Evolutionary conservation across 352 stramenopile genomes (phyloP).

Genomic region (Pseudoperonospora humuli): DNA sequence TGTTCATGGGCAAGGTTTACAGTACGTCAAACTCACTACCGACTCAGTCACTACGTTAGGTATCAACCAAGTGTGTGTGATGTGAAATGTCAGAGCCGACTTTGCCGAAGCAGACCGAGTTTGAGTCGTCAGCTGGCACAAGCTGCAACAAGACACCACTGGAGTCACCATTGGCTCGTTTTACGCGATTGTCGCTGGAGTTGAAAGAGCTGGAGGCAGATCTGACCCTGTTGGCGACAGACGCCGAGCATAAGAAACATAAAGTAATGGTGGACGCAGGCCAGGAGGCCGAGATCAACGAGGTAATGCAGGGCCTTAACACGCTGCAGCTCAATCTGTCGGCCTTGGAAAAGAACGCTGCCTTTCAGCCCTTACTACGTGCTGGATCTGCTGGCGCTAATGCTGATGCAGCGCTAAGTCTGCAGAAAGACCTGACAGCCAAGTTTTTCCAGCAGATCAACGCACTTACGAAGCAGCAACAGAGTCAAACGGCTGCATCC

Average conservation of each 20-base stretch:
- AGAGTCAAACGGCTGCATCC: constrained; percentile 8
- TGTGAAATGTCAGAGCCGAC: constrained; percentile 30
- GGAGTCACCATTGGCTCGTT: constrained; percentile 62
- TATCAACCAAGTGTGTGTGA: not conserved
- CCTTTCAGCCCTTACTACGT: constrained; percentile 53
- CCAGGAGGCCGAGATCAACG: constrained; percentile 54
- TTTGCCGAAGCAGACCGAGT: constrained; percentile 43
- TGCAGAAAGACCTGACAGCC: constrained; percentile 62
- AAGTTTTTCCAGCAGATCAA: constrained; percentile 71
- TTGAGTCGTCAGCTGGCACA: constrained; percentile 26
- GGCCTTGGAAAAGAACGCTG: constrained; percentile 44
- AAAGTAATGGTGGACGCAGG: constrained; percentile 50
- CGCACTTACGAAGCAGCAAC: constrained; percentile 38
- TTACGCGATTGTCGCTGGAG: constrained; percentile 60
- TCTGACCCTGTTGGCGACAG: constrained; percentile 40
- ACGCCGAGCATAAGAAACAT: constrained; percentile 36
- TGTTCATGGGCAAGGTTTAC: constrained; percentile 82
- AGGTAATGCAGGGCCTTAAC: constrained; percentile 54
- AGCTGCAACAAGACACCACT: constrained; percentile 21
- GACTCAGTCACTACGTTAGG: not conserved
- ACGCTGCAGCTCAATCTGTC: constrained; percentile 57
- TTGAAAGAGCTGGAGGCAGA: constrained; percentile 64
- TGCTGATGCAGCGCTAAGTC: constrained; percentile 35
- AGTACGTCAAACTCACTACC: constrained; percentile 28
- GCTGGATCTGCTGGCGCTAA: constrained; percentile 5